phyloP scores from a whole-genome alignment of 495 filamentous ascomycete genomes.

The Annulohypoxylon moriforme region DNA sequence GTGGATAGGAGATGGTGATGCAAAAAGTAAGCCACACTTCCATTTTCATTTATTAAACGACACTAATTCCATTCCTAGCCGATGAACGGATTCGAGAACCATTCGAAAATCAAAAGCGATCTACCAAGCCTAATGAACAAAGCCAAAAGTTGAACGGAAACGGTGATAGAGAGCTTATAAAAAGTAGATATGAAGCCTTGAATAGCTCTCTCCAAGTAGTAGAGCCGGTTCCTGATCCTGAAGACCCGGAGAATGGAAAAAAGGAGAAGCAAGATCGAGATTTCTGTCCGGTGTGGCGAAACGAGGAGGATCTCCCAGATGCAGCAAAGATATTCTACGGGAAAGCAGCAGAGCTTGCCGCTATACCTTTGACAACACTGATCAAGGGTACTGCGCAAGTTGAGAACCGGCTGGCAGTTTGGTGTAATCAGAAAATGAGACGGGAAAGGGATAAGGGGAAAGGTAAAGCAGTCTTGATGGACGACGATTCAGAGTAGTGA shows the following conservation, averaged over 20 bases:
- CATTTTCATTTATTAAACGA: not conserved
- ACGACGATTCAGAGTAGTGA: slow-evolving; percentile 31
- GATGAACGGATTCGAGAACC: slow-evolving; percentile 31
- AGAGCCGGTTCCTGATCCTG: slow-evolving; percentile 42
- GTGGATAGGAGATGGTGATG: slow-evolving; percentile 67
- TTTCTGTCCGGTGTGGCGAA: slow-evolving; percentile 68
- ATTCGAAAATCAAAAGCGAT: slow-evolving; percentile 26
- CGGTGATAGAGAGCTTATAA: not conserved
- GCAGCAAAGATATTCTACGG: slow-evolving; percentile 66
- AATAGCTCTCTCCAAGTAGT: slow-evolving; percentile 24
- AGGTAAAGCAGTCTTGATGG: slow-evolving; percentile 44
- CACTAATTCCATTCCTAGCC: slow-evolving; percentile 23
- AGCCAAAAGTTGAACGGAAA: not conserved
- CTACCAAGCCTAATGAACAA: not conserved
- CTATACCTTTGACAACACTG: slow-evolving; percentile 50
- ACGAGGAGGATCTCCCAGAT: slow-evolving; percentile 66
- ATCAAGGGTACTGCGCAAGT: slow-evolving; percentile 60
- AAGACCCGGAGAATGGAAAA: slow-evolving; percentile 40
- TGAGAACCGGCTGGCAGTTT: slow-evolving; percentile 64
- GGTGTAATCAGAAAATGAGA: slow-evolving; percentile 56
- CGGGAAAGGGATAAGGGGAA: slow-evolving; percentile 49
- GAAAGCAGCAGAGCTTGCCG: slow-evolving; percentile 60
- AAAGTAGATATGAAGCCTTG: slow-evolving; percentile 23
- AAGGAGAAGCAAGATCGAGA: slow-evolving; percentile 62
- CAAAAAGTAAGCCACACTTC: slow-evolving; percentile 51